phyloP scores from a whole-genome alignment of 805 yeast species.

The Hanseniaspora lachancei region DNA sequence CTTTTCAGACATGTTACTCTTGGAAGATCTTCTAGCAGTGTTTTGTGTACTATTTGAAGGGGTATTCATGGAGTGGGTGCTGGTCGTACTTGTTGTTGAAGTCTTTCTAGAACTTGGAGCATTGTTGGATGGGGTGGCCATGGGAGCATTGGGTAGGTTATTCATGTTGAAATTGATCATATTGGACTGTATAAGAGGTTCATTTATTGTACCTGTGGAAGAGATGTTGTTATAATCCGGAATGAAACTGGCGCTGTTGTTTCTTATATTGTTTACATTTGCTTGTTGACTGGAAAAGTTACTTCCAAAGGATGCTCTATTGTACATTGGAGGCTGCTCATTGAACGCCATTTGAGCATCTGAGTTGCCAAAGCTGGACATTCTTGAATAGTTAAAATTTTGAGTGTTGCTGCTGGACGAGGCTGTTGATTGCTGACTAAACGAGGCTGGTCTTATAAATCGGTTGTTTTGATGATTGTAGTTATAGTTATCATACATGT shows the following conservation, averaged over 20 bases:
- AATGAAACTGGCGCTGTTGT: neutral
- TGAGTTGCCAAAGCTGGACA: neutral
- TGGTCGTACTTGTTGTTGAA: neutral
- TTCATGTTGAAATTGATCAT: neutral
- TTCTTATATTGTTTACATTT: neutral
- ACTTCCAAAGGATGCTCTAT: slow-evolving; percentile 9
- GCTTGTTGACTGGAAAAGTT: neutral
- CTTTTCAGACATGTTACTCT: neutral
- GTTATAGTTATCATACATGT: neutral
- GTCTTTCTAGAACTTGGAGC: neutral
- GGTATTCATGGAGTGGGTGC: neutral
- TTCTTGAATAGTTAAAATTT: neutral
- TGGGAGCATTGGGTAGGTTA: neutral
- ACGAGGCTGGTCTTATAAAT: neutral
- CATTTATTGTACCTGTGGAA: neutral
- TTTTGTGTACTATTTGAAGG: neutral
- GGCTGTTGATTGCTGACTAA: slow-evolving; percentile 1
- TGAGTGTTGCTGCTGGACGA: neutral
- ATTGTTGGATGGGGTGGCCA: neutral
- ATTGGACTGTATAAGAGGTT: neutral
- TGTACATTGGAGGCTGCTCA: neutral
- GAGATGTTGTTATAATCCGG: neutral
- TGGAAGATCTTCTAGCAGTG: neutral
- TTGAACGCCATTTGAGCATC: neutral
- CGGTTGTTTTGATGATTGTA: neutral